Percentiles rank a stretch among this genome's conserved stretches.
phyloP scores from a whole-genome alignment of 129 eudicot species.

The Helichrysum umbraculigerum region DNA sequence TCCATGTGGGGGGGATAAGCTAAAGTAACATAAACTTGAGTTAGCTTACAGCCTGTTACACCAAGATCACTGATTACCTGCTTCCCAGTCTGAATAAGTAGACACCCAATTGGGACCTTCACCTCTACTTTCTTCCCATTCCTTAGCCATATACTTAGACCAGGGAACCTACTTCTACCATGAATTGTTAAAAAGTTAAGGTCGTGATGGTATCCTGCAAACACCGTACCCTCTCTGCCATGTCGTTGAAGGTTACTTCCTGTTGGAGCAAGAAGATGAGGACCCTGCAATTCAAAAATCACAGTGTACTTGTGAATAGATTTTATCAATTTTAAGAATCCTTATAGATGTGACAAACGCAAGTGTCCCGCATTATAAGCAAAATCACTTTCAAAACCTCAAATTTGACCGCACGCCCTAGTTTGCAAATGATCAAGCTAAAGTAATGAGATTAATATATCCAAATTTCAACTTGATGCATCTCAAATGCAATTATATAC shows the following conservation, averaged over 20 bases:
- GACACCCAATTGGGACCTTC: constrained; percentile 64
- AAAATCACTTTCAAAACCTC: not conserved
- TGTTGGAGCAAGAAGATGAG: constrained; percentile 99
- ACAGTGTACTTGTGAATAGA: not conserved
- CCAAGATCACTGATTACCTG: constrained; percentile 47
- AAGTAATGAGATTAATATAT: not conserved
- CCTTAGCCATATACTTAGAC: constrained; percentile 84
- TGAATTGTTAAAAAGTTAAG: constrained; percentile 94
- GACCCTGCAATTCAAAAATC: constrained; percentile 58
- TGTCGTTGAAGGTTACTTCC: constrained; percentile 84
- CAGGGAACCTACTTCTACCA: constrained; percentile 93
- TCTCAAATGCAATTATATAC: not conserved
- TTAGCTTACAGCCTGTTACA: not conserved
- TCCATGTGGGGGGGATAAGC: not conserved
- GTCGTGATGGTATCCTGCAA: constrained; percentile 98
- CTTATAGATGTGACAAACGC: not conserved
- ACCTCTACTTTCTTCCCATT: constrained; percentile 87
- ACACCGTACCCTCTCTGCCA: constrained; percentile 88
- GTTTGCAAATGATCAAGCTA: not conserved
- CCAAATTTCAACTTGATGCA: constrained; percentile 9
- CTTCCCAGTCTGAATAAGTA: constrained; percentile 95
- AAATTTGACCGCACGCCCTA: not conserved
- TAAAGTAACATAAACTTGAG: not conserved
- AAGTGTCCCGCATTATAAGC: not conserved
- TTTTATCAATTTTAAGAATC: not conserved